Evolutionary conservation across 1,139 yeast genomes (phyloP).

Genomic region (Candida sojae): DNA sequence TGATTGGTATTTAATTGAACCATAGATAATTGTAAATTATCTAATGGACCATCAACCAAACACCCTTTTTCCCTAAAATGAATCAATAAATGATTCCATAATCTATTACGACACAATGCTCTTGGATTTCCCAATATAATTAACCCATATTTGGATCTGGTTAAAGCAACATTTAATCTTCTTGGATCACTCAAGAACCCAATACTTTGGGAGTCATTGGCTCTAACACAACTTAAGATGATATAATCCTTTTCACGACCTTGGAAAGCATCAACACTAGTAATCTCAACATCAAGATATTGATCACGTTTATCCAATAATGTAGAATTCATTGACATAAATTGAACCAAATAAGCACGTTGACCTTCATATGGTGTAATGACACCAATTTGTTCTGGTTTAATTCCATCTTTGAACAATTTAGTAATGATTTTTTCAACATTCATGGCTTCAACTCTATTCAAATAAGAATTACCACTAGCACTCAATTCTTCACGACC

Average conservation of each 20-base stretch:
- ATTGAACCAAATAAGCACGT: constrained; percentile 77
- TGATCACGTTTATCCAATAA: constrained; percentile 57
- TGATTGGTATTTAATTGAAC: constrained; percentile 47
- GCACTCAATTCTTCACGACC: constrained; percentile 89
- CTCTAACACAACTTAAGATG: constrained; percentile 87
- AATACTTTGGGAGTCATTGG: constrained; percentile 78
- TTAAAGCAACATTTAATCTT: constrained; percentile 88
- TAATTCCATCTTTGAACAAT: constrained; percentile 77
- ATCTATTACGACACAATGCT: constrained; percentile 65
- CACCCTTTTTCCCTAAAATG: constrained; percentile 86
- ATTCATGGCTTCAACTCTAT: constrained; percentile 89
- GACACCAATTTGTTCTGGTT: constrained; percentile 83
- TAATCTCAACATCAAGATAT: constrained; percentile 78
- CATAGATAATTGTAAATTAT: constrained; percentile 71
- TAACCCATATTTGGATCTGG: constrained; percentile 87
- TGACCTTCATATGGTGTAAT: constrained; percentile 97
- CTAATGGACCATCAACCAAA: constrained; percentile 90
- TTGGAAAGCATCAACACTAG: constrained; percentile 94
- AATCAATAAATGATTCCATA: constrained; percentile 79
- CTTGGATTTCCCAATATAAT: constrained; percentile 84
- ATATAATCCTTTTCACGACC: constrained; percentile 94
- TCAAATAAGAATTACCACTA: constrained; percentile 81
- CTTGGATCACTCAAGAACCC: constrained; percentile 91
- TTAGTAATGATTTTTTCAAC: constrained; percentile 79
- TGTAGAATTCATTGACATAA: constrained; percentile 74